Evolutionary conservation across 352 stramenopile genomes (phyloP).

Genomic region (Pythium monospermum): DNA sequence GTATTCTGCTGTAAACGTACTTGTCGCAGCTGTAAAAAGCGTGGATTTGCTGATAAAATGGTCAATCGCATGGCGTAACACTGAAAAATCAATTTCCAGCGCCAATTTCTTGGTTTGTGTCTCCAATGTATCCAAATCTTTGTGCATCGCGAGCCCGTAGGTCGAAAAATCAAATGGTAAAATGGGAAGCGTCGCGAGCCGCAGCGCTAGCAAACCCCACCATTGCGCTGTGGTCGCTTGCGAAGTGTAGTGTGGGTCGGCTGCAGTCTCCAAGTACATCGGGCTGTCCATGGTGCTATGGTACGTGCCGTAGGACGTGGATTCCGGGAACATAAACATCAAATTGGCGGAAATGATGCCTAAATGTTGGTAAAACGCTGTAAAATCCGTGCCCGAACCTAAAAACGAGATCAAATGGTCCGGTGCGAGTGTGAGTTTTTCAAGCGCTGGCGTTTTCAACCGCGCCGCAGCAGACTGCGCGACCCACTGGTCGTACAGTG

Average conservation of each 20-base stretch:
- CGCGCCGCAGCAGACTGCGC: conserved; percentile 22
- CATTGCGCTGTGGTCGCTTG: conserved; percentile 20
- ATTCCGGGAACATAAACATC: conserved; percentile 33
- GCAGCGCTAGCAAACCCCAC: conserved; percentile 30
- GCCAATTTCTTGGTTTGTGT: conserved; percentile 11
- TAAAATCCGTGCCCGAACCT: conserved; percentile 64
- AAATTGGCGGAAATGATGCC: conserved; percentile 80
- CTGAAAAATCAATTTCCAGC: conserved; percentile 32
- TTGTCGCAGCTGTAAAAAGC: conserved; percentile 24
- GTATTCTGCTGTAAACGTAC: conserved; percentile 18
- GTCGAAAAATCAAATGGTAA: conserved; percentile 13
- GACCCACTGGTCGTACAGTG: conserved; percentile 33
- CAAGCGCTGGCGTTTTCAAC: conserved; percentile 27
- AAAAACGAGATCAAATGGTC: conserved; percentile 50
- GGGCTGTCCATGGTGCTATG: conserved; percentile 73
- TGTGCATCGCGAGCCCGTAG: conserved; percentile 19
- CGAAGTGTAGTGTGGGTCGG: conserved; percentile 31
- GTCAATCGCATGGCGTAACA: conserved; percentile 34
- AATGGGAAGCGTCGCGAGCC: conserved; percentile 20
- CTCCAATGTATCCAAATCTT: conserved; percentile 25
- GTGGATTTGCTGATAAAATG: conserved; percentile 29
- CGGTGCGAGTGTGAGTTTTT: conserved; percentile 26
- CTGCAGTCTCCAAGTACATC: conserved; percentile 34
- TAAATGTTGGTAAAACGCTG: conserved; percentile 80
- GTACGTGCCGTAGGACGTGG: conserved; percentile 60